Evolutionary conservation across 169 alveolate species (phyloP).

Genomic region (Plasmodium falciparum): DNA sequence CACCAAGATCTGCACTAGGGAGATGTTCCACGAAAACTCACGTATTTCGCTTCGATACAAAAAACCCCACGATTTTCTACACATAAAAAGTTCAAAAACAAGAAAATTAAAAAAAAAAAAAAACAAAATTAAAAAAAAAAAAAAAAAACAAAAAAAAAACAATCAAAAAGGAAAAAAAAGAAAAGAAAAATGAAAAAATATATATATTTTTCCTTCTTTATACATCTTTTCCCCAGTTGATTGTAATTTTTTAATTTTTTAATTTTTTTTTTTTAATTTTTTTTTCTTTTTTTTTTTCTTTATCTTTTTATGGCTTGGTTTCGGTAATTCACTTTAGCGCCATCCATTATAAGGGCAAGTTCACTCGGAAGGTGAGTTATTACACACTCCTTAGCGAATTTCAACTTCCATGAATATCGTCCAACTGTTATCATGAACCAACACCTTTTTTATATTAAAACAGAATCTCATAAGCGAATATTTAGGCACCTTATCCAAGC

Average conservation of each 20-base stretch:
- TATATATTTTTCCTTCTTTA: too few species aligned
- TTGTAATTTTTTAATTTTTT: too few species aligned
- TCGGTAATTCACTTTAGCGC: conserved; percentile 94
- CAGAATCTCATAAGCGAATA: conserved; percentile 91
- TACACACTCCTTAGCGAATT: conserved; percentile 95
- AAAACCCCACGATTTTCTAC: conserved; percentile 79
- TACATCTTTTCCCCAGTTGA: too few species aligned
- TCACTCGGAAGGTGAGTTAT: conserved; percentile 94
- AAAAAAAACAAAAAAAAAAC: too few species aligned
- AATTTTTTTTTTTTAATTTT: too few species aligned
- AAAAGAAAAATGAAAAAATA: too few species aligned
- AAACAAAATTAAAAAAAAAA: too few species aligned
- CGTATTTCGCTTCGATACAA: conserved; percentile 90
- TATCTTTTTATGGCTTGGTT: conserved; percentile 85
- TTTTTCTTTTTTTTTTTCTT: background rate
- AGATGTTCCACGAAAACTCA: conserved; percentile 92
- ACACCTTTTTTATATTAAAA: conserved; percentile 86
- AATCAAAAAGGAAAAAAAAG: too few species aligned
- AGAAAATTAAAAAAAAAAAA: background rate
- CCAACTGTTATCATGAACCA: conserved; percentile 93
- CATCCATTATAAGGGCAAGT: conserved; percentile 93
- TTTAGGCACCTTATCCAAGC: conserved; percentile 93
- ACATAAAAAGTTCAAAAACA: conserved; percentile 9
- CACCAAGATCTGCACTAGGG: conserved; percentile 96
- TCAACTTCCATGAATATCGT: conserved; percentile 94